phyloP scores from a whole-genome alignment of 352 stramenopile species.

The Phytophthora brassicae region DNA sequence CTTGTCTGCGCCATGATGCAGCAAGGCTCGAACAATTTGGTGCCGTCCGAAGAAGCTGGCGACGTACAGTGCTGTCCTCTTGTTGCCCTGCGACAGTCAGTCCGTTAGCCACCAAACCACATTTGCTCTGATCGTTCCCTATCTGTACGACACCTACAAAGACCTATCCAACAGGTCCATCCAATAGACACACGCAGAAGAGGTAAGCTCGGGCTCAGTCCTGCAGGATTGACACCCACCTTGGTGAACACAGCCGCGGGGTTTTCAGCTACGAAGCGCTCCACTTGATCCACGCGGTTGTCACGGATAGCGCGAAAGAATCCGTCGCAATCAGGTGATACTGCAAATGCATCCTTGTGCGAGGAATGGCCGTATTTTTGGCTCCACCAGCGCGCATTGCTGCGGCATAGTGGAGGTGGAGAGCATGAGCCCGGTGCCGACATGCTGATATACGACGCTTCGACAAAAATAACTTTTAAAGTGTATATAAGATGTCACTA shows the following conservation, averaged over 20 bases:
- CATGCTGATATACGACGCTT: no score
- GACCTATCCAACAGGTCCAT: conserved; percentile 20
- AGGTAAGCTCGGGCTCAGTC: conserved; percentile 7
- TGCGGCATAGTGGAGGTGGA: neutral
- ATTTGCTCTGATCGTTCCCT: neutral
- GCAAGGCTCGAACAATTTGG: conserved; percentile 51
- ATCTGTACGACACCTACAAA: conserved; percentile 20
- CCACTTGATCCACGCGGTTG: conserved; percentile 34
- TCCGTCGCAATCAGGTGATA: neutral
- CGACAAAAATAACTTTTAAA: no score
- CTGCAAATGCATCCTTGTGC: neutral
- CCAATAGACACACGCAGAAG: conserved; percentile 2
- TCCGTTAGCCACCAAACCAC: no score
- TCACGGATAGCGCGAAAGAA: conserved; percentile 45
- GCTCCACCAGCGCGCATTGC: conserved; percentile 33
- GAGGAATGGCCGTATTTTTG: conserved; percentile 14
- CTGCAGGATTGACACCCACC: conserved; percentile 16
- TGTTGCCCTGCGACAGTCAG: conserved; percentile 13
- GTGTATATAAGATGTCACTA: conserved; percentile 5
- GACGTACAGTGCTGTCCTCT: conserved; percentile 63
- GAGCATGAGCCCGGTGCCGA: neutral
- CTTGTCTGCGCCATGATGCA: conserved; percentile 64
- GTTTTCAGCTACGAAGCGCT: conserved; percentile 23
- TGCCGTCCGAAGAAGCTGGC: conserved; percentile 64
- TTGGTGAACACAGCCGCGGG: conserved; percentile 44